phyloP scores from a whole-genome alignment of 2,329 filamentous ascomycete genomes.

The Coleophoma eucalyptorum region DNA sequence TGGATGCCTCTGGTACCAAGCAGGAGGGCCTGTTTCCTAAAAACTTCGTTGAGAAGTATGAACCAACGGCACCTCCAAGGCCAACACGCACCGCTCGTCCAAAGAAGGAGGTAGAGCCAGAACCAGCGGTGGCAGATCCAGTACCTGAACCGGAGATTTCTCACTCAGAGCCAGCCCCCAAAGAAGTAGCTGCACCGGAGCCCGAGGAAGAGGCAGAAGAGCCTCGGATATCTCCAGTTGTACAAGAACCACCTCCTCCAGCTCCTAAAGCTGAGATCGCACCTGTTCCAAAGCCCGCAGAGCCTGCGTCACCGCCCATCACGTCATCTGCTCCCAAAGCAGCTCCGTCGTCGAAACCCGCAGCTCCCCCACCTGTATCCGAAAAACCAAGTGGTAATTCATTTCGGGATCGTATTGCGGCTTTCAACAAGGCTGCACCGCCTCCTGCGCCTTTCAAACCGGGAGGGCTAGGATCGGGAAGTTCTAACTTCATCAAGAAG shows the following conservation, averaged over 20 bases:
- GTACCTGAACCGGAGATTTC: slow-evolving; percentile 27
- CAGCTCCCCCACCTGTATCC: slow-evolving; percentile 59
- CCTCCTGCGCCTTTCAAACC: slow-evolving; percentile 91
- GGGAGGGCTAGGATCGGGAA: slow-evolving; percentile 53
- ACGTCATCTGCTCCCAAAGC: slow-evolving; percentile 21
- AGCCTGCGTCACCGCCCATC: slow-evolving; percentile 22
- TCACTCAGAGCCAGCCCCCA: slow-evolving; percentile 31
- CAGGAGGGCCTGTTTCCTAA: slow-evolving; percentile 87
- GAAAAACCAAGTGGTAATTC: slow-evolving; percentile 75
- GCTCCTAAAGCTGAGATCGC: slow-evolving; percentile 31
- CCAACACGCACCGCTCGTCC: slow-evolving; percentile 67
- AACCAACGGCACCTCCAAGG: slow-evolving; percentile 84
- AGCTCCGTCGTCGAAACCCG: slow-evolving; percentile 31
- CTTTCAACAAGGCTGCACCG: slow-evolving; percentile 89
- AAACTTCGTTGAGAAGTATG: slow-evolving; percentile 97
- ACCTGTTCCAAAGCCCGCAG: slow-evolving; percentile 26
- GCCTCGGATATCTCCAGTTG: slow-evolving; percentile 26
- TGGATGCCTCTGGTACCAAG: slow-evolving; percentile 69
- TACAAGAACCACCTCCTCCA: slow-evolving; percentile 28
- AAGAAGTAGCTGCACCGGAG: slow-evolving; percentile 27
- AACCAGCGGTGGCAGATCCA: slow-evolving; percentile 28
- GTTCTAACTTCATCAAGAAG: slow-evolving; percentile 83
- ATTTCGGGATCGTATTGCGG: slow-evolving; percentile 93
- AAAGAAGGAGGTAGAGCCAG: slow-evolving; percentile 49
- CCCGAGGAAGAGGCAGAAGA: slow-evolving; percentile 34